A percentile compares a stretch with the other conserved stretches of the same genome.
Conservation (phyloP, 768 basidiomycete species). For the Hortiboletus campestris region DNA sequence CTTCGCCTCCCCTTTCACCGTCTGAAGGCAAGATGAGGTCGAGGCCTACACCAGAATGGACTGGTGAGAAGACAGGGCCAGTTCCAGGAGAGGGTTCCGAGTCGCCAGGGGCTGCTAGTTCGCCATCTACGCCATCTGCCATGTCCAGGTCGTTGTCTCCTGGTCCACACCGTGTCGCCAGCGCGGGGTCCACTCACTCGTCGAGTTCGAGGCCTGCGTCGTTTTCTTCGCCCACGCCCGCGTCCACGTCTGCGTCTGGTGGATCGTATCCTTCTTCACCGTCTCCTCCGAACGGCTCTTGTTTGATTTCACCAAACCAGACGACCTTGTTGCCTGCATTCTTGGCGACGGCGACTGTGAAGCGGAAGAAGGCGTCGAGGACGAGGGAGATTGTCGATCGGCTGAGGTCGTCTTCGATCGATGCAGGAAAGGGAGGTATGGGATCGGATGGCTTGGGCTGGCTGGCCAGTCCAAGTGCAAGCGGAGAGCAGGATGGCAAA, state of each 20-base stretch:
- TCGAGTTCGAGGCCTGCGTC: conserved; percentile 6
- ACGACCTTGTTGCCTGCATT: conserved; percentile 26
- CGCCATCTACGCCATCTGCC: neutral
- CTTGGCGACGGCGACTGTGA: conserved; percentile 16
- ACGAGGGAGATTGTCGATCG: conserved; percentile 32
- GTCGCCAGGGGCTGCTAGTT: neutral
- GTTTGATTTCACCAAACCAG: conserved; percentile 2
- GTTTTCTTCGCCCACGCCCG: conserved; percentile 11
- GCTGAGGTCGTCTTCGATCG: conserved; percentile 26
- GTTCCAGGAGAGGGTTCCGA: neutral
- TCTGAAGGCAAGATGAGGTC: conserved; percentile 5
- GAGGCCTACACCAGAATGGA: neutral
- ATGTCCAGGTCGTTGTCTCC: conserved; percentile 21
- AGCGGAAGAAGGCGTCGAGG: conserved; percentile 26
- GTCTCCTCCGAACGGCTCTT: neutral
- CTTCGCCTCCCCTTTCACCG: conserved; percentile 15
- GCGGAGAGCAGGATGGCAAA: conserved; percentile 7
- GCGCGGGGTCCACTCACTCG: conserved; percentile 9
- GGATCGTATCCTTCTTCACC: conserved; percentile 10
- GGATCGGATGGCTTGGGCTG: conserved; percentile 13
- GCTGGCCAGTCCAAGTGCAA: conserved; percentile 7
- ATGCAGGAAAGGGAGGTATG: conserved; percentile 15
- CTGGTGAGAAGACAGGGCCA: neutral
- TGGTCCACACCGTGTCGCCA: neutral
- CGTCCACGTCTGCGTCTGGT: conserved; percentile 4